A percentile compares a stretch with the other conserved stretches of the same genome.
Evolutionary conservation across 2,329 filamentous ascomycete species (phyloP).

Genomic region (Graphilbum fragrans): DNA sequence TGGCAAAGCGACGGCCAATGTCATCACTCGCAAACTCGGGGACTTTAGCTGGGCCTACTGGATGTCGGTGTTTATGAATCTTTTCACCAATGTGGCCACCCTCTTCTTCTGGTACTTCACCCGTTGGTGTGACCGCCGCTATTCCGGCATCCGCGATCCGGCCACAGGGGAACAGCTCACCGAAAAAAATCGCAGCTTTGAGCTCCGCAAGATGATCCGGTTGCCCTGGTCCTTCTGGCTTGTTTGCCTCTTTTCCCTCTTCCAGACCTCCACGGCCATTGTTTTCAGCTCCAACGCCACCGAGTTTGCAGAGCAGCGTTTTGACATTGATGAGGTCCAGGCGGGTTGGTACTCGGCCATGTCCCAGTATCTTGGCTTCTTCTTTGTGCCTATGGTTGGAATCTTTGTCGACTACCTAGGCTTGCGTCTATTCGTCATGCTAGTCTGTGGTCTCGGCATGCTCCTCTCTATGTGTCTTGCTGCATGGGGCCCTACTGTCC

Average conservation of each 20-base stretch:
- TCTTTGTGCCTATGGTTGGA: constrained; percentile 43
- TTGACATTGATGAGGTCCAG: constrained; percentile 37
- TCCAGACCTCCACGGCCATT: constrained; percentile 42
- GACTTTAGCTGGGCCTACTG: constrained; percentile 52
- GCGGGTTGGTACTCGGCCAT: constrained; percentile 50
- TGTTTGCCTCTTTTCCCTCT: constrained; percentile 40
- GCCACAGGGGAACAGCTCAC: constrained; percentile 48
- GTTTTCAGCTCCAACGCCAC: constrained; percentile 47
- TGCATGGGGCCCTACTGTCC: constrained; percentile 33
- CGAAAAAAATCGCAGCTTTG: constrained; percentile 45
- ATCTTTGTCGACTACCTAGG: constrained; percentile 23
- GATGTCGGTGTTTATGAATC: constrained; percentile 50
- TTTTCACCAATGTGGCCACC: constrained; percentile 47
- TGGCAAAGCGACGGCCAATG: constrained; percentile 27
- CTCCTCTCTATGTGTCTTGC: constrained; percentile 40
- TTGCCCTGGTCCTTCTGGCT: constrained; percentile 50
- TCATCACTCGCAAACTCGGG: constrained; percentile 19
- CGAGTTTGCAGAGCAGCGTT: constrained; percentile 47
- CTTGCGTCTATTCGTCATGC: constrained; percentile 21
- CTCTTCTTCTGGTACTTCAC: constrained; percentile 40
- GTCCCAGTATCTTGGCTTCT: constrained; percentile 43
- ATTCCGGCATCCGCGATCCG: constrained; percentile 33
- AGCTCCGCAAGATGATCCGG: constrained; percentile 40
- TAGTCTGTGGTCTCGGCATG: constrained; percentile 35
- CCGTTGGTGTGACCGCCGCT: constrained; percentile 29